phyloP scores from a whole-genome alignment of 805 yeast genomes.

The Yamadazyma paraphyllophila region DNA sequence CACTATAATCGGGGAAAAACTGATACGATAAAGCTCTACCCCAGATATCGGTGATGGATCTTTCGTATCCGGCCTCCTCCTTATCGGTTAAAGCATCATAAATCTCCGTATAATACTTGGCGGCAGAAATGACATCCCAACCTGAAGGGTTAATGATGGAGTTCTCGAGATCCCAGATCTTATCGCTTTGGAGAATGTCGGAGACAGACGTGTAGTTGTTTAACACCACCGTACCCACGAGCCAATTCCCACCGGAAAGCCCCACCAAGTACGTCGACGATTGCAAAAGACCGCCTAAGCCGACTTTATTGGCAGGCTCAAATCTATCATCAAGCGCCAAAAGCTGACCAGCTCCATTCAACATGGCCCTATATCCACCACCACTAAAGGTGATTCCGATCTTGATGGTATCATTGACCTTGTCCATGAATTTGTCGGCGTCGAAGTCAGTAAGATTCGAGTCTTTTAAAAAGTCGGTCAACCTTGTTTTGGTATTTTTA shows the following conservation, averaged over 20 bases:
- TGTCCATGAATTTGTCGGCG: slow-evolving; percentile 35
- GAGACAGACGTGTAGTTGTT: slow-evolving; percentile 58
- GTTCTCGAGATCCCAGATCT: slow-evolving; percentile 44
- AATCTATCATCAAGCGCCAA: slow-evolving; percentile 78
- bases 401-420: slow-evolving; percentile 27
- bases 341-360: slow-evolving; percentile 79
- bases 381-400: slow-evolving; percentile 38
- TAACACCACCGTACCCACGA: slow-evolving; percentile 62
- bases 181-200: slow-evolving; percentile 22
- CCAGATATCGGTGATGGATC: slow-evolving; percentile 43
- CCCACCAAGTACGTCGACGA: slow-evolving; percentile 74
- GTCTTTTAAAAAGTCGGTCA: slow-evolving; percentile 45
- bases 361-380: slow-evolving; percentile 91
- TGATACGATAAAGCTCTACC: slow-evolving; percentile 42
- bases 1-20: slow-evolving; percentile 29
- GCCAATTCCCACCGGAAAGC: slow-evolving; percentile 61
- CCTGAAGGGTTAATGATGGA: slow-evolving; percentile 71
- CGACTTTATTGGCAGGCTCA: slow-evolving; percentile 45
- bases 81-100: slow-evolving; percentile 29
- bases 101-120: slow-evolving; percentile 42
- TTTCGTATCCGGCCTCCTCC: slow-evolving; percentile 36
- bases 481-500: slow-evolving; percentile 43
- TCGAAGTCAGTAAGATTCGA: slow-evolving; percentile 49
- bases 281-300: slow-evolving; percentile 77
- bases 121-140: slow-evolving; percentile 62